Conservation (phyloP, 257 asterid species). For the Nemophila menziesii region DNA sequence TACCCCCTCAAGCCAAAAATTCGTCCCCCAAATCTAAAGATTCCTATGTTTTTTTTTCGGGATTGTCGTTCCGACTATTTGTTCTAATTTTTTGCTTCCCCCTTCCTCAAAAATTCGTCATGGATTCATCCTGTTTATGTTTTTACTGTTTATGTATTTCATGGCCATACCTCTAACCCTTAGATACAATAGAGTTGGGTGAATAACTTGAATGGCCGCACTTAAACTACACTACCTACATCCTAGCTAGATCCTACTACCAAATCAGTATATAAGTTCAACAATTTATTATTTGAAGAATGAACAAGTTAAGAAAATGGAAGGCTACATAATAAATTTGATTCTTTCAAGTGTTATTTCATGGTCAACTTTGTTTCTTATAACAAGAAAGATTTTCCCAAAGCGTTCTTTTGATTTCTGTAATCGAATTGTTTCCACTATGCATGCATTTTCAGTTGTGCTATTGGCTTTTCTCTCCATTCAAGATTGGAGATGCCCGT, state of each 20-base stretch:
- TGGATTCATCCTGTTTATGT: too few relatives aligned
- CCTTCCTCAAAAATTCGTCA: too few relatives aligned
- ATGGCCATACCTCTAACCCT: too few relatives aligned
- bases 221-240: neutral
- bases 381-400: constrained; percentile 24
- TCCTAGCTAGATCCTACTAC: neutral
- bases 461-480: constrained; percentile 47
- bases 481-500: constrained; percentile 66
- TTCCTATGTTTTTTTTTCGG: too few relatives aligned
- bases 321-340: constrained; percentile 31
- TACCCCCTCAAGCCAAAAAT: too few relatives aligned
- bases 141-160: too few relatives aligned
- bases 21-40: too few relatives aligned
- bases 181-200: neutral
- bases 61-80: too few relatives aligned
- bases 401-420: constrained; percentile 67
- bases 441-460: constrained; percentile 54
- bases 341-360: constrained; percentile 33
- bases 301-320: constrained; percentile 26
- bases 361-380: constrained; percentile 55
- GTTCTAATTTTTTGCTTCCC: too few relatives aligned
- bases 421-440: constrained; percentile 59
- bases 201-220: neutral
- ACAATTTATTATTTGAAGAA: neutral
- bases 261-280: neutral